Conservation (phyloP, 2,329 filamentous ascomycete genomes). For the Byssochlamys sp. region DNA sequence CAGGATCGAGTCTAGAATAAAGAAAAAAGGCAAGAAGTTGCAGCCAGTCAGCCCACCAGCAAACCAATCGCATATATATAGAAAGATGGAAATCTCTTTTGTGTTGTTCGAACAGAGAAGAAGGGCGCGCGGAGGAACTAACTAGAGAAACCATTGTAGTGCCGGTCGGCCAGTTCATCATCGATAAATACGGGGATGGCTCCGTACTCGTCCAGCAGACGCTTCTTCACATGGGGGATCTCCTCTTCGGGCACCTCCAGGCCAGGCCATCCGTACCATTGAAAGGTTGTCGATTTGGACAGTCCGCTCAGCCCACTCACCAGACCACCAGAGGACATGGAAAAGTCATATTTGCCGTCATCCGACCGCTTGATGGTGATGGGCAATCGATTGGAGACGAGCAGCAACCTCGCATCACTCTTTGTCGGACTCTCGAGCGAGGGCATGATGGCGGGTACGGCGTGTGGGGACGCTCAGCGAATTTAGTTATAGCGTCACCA, state of each 20-base stretch:
- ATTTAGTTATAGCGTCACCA: not conserved
- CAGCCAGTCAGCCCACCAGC: not conserved
- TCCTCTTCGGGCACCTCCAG: slow-evolving; percentile 82
- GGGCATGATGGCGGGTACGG: slow-evolving; percentile 21
- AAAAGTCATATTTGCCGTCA: slow-evolving; percentile 84
- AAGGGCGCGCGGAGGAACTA: slow-evolving; percentile 25
- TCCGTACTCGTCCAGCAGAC: slow-evolving; percentile 76
- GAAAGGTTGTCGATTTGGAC: slow-evolving; percentile 84
- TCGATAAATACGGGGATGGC: slow-evolving; percentile 88
- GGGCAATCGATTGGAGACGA: slow-evolving; percentile 88
- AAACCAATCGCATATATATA: not conserved
- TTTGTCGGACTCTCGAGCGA: slow-evolving; percentile 20
- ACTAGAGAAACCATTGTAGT: slow-evolving; percentile 98
- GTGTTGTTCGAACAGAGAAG: not conserved
- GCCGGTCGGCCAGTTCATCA: slow-evolving; percentile 82
- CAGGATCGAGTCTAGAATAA: slow-evolving; percentile 68
- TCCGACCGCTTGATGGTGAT: slow-evolving; percentile 93
- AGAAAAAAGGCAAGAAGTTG: not conserved
- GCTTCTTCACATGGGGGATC: slow-evolving; percentile 60
- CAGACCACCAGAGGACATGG: slow-evolving; percentile 91
- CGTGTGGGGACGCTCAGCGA: not conserved
- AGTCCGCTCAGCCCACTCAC: slow-evolving; percentile 88
- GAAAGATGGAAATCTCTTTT: not conserved
- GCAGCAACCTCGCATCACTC: slow-evolving; percentile 51
- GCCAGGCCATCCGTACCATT: slow-evolving; percentile 98